Evolutionary conservation across 192 early-diverging fungal genomes (phyloP).

Genomic region (Coemansia sp.): DNA sequence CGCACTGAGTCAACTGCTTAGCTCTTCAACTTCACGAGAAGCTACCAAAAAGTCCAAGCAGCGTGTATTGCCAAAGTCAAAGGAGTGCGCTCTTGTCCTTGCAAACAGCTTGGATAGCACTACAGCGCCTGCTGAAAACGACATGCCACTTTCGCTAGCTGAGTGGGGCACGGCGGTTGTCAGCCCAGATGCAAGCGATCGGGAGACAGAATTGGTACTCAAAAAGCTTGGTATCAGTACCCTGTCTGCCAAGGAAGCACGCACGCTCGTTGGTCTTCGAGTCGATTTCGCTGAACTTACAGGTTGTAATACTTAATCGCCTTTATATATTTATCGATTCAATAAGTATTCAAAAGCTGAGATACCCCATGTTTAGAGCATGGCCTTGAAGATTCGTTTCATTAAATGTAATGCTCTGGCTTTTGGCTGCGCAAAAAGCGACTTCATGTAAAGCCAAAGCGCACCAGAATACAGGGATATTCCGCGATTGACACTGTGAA

Average conservation of each 20-base stretch:
- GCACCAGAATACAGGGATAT: no score
- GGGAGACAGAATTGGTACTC: conserved; percentile 30
- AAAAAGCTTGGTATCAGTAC: conserved; percentile 37
- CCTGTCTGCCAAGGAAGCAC: conserved; percentile 33
- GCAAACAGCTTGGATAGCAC: conserved; percentile 23
- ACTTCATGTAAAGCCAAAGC: no score
- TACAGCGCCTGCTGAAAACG: not conserved
- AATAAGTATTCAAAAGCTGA: no score
- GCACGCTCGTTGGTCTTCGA: conserved; percentile 29
- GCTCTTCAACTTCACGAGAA: conserved; percentile 9
- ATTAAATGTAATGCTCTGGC: not conserved
- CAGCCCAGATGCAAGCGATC: conserved; percentile 19
- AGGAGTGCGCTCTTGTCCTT: conserved; percentile 31
- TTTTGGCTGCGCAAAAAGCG: no score
- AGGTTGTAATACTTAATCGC: not conserved
- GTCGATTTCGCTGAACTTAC: conserved; percentile 27
- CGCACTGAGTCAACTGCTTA: conserved; percentile 25
- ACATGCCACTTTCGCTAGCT: conserved; percentile 31
- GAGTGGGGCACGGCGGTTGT: conserved; percentile 37
- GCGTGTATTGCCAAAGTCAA: conserved; percentile 17
- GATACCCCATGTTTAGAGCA: no score
- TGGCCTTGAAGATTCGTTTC: not conserved
- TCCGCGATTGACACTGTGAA: no score
- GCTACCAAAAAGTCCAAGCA: conserved; percentile 1
- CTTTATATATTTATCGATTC: not conserved